A percentile compares a stretch with the other conserved stretches of the same genome.
These are phyloP conservation scores for Picochlorum sp. DNA, from an alignment of 139 green algal species.

Conservation along the genomic window DNA sequence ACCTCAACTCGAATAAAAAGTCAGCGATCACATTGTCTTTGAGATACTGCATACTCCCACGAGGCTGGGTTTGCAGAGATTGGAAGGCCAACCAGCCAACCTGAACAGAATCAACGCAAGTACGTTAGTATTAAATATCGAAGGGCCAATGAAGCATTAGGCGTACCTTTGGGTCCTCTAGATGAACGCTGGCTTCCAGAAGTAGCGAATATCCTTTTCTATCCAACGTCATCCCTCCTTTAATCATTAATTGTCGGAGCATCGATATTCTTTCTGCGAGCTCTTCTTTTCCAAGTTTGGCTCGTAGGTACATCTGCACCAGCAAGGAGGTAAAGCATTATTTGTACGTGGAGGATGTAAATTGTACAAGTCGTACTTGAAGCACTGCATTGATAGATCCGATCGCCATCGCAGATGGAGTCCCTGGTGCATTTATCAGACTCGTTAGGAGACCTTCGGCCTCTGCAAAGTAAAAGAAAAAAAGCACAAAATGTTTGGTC, in stretches of 20 bases:
- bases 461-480: constrained; percentile 3
- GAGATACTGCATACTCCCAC: constrained; percentile 12
- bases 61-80: neutral
- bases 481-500: neutral
- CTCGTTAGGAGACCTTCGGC: constrained; percentile 2
- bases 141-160: too few species aligned
- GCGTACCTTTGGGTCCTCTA: constrained; percentile 6
- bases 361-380: neutral
- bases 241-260: constrained; percentile 5
- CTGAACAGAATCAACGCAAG: neutral
- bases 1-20: constrained; percentile 7
- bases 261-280: constrained; percentile 6
- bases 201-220: constrained; percentile 14
- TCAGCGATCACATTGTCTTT: neutral
- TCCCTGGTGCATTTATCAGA: neutral
- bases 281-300: constrained; percentile 4
- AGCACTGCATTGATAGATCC: constrained; percentile 11
- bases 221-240: constrained; percentile 8
- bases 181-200: constrained; percentile 5
- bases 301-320: constrained; percentile 8
- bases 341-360: neutral
- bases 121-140: too few species aligned
- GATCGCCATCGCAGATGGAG: constrained; percentile 2
- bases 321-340: neutral
- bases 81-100: constrained; percentile 6